phyloP scores from a whole-genome alignment of 2,329 filamentous ascomycete genomes.

The Didymella segeticola region DNA sequence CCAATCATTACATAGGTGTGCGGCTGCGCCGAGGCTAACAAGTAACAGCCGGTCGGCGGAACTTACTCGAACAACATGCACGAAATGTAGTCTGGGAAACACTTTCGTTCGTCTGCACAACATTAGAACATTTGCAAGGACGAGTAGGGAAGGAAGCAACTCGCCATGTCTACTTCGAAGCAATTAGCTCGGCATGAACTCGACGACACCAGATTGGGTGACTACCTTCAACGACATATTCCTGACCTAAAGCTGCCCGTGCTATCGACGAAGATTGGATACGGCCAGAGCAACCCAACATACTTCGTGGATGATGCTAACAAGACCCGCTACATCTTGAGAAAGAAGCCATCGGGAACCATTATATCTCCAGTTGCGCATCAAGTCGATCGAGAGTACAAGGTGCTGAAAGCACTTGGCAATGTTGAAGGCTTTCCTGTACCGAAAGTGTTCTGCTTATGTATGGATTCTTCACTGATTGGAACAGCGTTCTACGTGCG shows the following conservation, averaged over 20 bases:
- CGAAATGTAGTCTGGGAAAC: not conserved
- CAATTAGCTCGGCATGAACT: constrained; percentile 37
- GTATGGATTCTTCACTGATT: constrained; percentile 77
- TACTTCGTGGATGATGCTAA: constrained; percentile 79
- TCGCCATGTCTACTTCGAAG: constrained; percentile 14
- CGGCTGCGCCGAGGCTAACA: constrained; percentile 18
- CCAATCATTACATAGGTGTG: constrained; percentile 5
- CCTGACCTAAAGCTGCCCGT: constrained; percentile 35
- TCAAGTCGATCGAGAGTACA: constrained; percentile 93
- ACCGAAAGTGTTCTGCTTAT: constrained; percentile 81
- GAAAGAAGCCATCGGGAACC: constrained; percentile 93
- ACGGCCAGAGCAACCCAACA: constrained; percentile 95
- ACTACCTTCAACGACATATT: constrained; percentile 39
- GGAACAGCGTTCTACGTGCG: constrained; percentile 83
- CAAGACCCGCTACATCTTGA: constrained; percentile 78
- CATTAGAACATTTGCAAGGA: not conserved
- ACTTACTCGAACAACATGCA: constrained; percentile 16
- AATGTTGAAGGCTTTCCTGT: constrained; percentile 82
- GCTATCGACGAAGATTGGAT: constrained; percentile 75
- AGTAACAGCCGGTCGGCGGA: constrained; percentile 14
- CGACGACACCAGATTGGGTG: constrained; percentile 37
- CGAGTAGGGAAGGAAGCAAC: not conserved
- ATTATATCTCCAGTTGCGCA: constrained; percentile 93
- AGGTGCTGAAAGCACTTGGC: constrained; percentile 79
- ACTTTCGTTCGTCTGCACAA: not conserved